Evolutionary conservation across 1,284 basidiomycete genomes (phyloP).

Genomic region (Ceratobasidium sp.): DNA sequence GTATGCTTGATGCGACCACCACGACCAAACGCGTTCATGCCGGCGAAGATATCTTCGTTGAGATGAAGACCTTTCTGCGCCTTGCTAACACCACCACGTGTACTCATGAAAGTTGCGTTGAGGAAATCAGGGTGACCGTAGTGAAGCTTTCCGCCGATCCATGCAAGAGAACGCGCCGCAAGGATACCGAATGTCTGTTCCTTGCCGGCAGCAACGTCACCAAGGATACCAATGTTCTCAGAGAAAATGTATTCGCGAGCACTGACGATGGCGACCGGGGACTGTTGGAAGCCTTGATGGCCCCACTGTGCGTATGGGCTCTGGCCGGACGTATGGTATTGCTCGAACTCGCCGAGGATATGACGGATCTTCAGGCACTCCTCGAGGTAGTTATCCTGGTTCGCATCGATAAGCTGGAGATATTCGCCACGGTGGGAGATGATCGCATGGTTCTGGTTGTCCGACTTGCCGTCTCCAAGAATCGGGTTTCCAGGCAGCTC

Average conservation of each 20-base stretch:
- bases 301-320: constrained; percentile 95
- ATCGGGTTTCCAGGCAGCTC: constrained; percentile 99
- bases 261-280: constrained; percentile 97
- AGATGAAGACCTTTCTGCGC: constrained; percentile 98
- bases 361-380: constrained; percentile 99
- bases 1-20: constrained; percentile 99
- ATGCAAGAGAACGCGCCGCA: constrained; percentile 93
- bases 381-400: constrained; percentile 99
- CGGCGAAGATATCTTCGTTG: constrained; percentile 98
- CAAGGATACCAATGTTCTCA: constrained; percentile 99
- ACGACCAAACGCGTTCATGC: constrained; percentile 98
- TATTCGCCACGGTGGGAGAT: constrained; percentile 99
- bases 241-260: constrained; percentile 99
- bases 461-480: constrained; percentile 98
- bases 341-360: constrained; percentile 96
- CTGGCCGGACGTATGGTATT: constrained; percentile 86
- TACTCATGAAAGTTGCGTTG: constrained; percentile 98
- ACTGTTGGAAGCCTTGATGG: constrained; percentile 86
- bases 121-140: constrained; percentile 99
- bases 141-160: constrained; percentile 98
- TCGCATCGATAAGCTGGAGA: constrained; percentile 98
- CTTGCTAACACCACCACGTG: constrained; percentile 98
- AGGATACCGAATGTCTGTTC: constrained; percentile 99
- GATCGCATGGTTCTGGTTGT: constrained; percentile 99
- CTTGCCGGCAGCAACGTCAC: constrained; percentile 98